phyloP scores from a whole-genome alignment of 176 grass and related monocot species.

The Musa acuminata region DNA sequence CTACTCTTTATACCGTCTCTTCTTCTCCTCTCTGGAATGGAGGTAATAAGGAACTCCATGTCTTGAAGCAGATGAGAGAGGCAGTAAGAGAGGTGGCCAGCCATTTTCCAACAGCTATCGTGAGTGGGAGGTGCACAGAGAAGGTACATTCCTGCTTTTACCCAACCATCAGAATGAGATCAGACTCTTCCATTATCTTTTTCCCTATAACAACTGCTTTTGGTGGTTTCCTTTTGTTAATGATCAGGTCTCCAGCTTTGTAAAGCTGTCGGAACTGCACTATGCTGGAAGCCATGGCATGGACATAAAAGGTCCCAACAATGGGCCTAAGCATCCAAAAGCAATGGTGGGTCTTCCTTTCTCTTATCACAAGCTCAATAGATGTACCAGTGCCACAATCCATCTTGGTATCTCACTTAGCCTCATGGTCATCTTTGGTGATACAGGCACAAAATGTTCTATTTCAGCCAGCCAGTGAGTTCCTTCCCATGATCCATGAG shows the following conservation, averaged over 20 bases:
- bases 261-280: slow-evolving; percentile 48
- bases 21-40: not conserved
- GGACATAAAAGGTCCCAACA: slow-evolving; percentile 65
- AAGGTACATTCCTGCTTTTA: slow-evolving; percentile 38
- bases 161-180: not conserved
- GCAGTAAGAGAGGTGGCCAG: slow-evolving; percentile 50
- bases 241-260: slow-evolving; percentile 53
- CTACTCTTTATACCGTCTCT: not conserved
- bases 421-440: not conserved
- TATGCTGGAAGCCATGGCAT: slow-evolving; percentile 84
- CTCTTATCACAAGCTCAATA: no score
- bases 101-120: slow-evolving; percentile 66
- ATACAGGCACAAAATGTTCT: slow-evolving; percentile 32
- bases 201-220: not conserved
- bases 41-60: not conserved
- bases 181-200: not conserved
- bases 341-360: slow-evolving; percentile 23
- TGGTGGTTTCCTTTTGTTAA: not conserved
- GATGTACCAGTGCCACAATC: no score
- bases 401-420: no score
- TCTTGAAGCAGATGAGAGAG: slow-evolving; percentile 42
- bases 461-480: slow-evolving; percentile 61
- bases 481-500: slow-evolving; percentile 60
- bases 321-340: slow-evolving; percentile 20
- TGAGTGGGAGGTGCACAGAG: slow-evolving; percentile 57